Percentiles rank a stretch among this genome's conserved stretches.
phyloP scores from a whole-genome alignment of 2,329 filamentous ascomycete genomes.

The Thelonectria olida region DNA sequence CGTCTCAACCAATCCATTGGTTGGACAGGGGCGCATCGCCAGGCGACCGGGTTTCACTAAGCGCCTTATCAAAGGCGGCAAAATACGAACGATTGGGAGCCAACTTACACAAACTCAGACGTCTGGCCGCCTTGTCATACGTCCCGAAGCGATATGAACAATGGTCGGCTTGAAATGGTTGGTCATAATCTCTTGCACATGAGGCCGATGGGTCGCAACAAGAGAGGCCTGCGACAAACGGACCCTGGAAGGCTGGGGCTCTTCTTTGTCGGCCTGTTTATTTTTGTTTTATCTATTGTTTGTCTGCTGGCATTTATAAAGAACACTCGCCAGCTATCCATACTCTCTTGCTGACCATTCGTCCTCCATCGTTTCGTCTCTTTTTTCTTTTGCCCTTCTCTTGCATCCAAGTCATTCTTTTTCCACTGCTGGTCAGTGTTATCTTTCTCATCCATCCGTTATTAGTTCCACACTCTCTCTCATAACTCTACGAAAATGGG shows the following conservation, averaged over 20 bases:
- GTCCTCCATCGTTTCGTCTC: background rate
- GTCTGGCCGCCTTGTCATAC: background rate
- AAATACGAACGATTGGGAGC: background rate
- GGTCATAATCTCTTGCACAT: background rate
- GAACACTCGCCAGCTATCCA: background rate
- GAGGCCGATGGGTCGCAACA: too few species aligned
- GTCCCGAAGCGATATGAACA: background rate
- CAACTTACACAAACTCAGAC: background rate
- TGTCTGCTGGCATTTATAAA: background rate
- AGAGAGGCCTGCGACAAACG: too few species aligned
- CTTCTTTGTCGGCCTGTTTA: background rate
- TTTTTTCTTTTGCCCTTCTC: background rate
- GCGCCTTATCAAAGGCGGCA: background rate
- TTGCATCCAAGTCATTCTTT: background rate
- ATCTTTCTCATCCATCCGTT: background rate
- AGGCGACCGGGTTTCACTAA: background rate
- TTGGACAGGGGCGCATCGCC: background rate
- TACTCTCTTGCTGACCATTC: background rate
- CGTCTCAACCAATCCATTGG: background rate
- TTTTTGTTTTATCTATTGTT: background rate
- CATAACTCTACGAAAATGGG: conserved; percentile 36
- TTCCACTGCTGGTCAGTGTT: background rate
- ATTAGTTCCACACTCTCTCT: background rate
- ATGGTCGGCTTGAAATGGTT: background rate
- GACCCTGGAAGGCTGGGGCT: too few species aligned